A percentile compares a stretch with the other conserved stretches of the same genome.
phyloP scores from a whole-genome alignment of 2,329 filamentous ascomycete species.

The Pseudogymnoascus sp. region DNA sequence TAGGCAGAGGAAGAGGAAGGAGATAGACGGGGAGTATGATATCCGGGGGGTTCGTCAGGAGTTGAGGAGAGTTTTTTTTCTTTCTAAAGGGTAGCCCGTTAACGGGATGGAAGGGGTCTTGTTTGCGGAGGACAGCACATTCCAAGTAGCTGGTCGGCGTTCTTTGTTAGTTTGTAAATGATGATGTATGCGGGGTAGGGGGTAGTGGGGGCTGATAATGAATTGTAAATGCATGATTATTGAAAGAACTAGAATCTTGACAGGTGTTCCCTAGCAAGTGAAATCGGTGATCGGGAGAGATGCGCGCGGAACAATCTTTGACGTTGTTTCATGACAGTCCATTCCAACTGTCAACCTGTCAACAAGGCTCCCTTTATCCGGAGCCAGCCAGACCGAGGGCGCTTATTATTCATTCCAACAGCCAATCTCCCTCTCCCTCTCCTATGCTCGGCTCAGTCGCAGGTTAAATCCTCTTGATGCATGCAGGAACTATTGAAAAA shows the following conservation, averaged over 20 bases:
- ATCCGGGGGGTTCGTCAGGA: background rate
- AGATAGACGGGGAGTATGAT: background rate
- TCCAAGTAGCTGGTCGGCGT: background rate
- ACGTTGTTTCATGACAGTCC: background rate
- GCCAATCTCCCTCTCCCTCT: background rate
- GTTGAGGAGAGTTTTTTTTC: background rate
- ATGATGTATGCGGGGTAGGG: background rate
- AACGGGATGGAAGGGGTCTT: background rate
- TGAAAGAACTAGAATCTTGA: background rate
- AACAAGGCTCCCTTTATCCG: background rate
- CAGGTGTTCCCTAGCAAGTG: background rate
- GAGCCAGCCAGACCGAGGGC: background rate
- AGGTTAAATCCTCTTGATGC: background rate
- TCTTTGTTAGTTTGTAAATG: background rate
- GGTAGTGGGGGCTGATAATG: background rate
- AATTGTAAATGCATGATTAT: background rate
- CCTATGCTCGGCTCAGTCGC: background rate
- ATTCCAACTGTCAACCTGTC: background rate
- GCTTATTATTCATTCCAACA: background rate
- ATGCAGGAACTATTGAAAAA: conserved; percentile 1
- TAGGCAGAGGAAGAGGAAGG: background rate
- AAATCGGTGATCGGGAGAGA: background rate
- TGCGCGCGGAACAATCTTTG: background rate
- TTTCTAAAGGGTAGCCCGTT: background rate
- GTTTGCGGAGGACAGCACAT: background rate